Evolutionary conservation across 2,329 filamentous ascomycete species (phyloP), one percentile per base, ranked within the genome.

Genomic region (Alternaria rosae): DNA sequence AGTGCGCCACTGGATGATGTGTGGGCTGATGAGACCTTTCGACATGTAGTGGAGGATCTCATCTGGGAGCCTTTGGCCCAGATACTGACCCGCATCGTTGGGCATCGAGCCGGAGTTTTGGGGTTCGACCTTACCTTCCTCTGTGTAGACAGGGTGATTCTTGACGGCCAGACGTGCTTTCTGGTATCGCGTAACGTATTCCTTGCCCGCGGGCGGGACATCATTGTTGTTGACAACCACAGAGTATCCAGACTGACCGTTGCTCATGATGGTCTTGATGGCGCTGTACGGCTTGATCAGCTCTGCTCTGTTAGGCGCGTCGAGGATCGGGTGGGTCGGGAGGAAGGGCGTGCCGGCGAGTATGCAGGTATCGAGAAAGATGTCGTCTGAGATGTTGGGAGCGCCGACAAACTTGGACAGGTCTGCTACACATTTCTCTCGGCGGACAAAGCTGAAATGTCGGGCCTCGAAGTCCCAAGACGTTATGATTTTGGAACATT

Each of bases 1-100:
- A 5, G 92, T 91, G 70, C 97, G 88, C 86, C 90, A 94, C 76
- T 91, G 92, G 12, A 97, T 86, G 38, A 97, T 85, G 50, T 92
- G 88, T 23, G 93, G 85, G 26, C 92, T 89, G 67, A 98, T 88
- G 44, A 97, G 82, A 32, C 93, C 95, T 54, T 87, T 89, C 61
- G 93, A 93, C 52, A 97, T 85, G 78, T 98, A 98, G 78, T 93
- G 91, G 77, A 94, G 94, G 17, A 98, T 84, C 79, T 99, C 95
- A 42, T 93, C 89, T 0, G 95, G 93, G 6, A 99, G 84, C 62
- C 94, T 91, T 61, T 96, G 88, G n/a, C 93, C 93, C 64, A 97
- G 88, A 75, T 97, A 94, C 73, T 94, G 90, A 75, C 96, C 92
- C 68, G 95, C 90, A 76, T 98, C 94, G 47, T 86, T 87, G 3